A percentile compares a stretch with the other conserved stretches of the same genome.
Conservation (phyloP, 192 early-diverging fungal species). For the Coemansia sp. region DNA sequence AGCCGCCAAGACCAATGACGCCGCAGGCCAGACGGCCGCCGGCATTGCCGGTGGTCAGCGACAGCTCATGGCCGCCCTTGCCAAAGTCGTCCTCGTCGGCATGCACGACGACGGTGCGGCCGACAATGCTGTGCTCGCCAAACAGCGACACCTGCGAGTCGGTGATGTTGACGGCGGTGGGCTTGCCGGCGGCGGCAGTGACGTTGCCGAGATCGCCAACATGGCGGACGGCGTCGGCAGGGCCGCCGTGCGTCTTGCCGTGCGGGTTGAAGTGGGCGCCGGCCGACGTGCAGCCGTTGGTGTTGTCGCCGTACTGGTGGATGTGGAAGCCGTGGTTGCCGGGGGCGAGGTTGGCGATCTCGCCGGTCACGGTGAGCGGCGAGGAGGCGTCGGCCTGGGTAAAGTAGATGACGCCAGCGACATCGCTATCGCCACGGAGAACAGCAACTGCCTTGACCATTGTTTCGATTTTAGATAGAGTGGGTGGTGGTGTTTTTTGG, state of each 20-base stretch:
- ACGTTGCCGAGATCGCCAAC: conserved; percentile 92
- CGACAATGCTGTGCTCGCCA: conserved; percentile 72
- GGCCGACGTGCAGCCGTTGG: conserved; percentile 78
- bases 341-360: conserved; percentile 59
- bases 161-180: conserved; percentile 49
- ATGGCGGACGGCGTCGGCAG: conserved; percentile 64
- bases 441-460: conserved; percentile 85
- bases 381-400: conserved; percentile 60
- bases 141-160: conserved; percentile 69
- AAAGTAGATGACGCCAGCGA: conserved; percentile 69
- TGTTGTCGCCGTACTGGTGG: conserved; percentile 71
- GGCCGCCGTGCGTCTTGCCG: conserved; percentile 74
- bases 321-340: conserved; percentile 88
- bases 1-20: conserved; percentile 72
- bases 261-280: conserved; percentile 86
- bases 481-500: not conserved
- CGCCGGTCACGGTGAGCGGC: conserved; percentile 55
- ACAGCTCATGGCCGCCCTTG: conserved; percentile 66
- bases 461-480: conserved; percentile 27
- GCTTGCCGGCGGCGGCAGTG: conserved; percentile 54
- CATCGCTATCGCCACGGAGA: conserved; percentile 64
- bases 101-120: conserved; percentile 83
- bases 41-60: conserved; percentile 80
- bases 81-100: conserved; percentile 83
- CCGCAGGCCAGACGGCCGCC: conserved; percentile 84